Evolutionary conservation across 225 moss, liverwort and hornwort genomes (phyloP).

Genomic region (Physcomitrium patens): DNA sequence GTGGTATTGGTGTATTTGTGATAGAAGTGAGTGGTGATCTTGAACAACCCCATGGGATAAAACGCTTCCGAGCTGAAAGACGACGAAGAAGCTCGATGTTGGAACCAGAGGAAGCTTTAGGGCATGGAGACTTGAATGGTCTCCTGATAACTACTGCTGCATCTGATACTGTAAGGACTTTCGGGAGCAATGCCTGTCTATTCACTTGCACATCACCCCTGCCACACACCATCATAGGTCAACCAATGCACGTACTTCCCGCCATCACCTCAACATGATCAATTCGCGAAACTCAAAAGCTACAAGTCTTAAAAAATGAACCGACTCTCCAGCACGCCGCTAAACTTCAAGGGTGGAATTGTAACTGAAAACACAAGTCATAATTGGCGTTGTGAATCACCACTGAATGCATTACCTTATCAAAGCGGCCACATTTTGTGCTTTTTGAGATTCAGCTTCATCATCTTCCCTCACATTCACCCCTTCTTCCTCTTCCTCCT

Average conservation of each 20-base stretch:
- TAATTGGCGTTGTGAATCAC: conserved; percentile 4
- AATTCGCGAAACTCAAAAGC: too few species aligned
- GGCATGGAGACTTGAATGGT: conserved; percentile 92
- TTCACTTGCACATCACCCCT: conserved; percentile 86
- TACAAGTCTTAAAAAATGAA: too few species aligned
- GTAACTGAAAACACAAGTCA: conserved; percentile 6
- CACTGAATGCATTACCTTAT: conserved; percentile 33
- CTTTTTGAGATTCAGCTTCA: conserved; percentile 60
- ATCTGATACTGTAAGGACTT: conserved; percentile 81
- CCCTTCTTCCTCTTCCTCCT: too few species aligned
- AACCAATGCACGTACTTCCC: too few species aligned
- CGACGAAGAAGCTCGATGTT: conserved; percentile 81
- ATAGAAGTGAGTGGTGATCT: conserved; percentile 69
- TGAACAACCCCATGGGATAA: conserved; percentile 82
- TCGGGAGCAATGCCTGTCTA: conserved; percentile 85
- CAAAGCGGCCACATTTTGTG: conserved; percentile 68
- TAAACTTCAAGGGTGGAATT: background rate
- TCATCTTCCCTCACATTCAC: conserved; percentile 37
- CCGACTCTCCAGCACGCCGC: background rate
- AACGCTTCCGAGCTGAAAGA: conserved; percentile 86
- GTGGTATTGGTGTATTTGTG: conserved; percentile 59
- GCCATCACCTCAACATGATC: too few species aligned
- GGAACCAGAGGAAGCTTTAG: conserved; percentile 49
- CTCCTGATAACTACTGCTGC: conserved; percentile 85
- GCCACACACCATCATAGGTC: conserved; percentile 21